Evolutionary conservation across 768 basidiomycete genomes (phyloP).

Genomic region (Suillus discolor): DNA sequence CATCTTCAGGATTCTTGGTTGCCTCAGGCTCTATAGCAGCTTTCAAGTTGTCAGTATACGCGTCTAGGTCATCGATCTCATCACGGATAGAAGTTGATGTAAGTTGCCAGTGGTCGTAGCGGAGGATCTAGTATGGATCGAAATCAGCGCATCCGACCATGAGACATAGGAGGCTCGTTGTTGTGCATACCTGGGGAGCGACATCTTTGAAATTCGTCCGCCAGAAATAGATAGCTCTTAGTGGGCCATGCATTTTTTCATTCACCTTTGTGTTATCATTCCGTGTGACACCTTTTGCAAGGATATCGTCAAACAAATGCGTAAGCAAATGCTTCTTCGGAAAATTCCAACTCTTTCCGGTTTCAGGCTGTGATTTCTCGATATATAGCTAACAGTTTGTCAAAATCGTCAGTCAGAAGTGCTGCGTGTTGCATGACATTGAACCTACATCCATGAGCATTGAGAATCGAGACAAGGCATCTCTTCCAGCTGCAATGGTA

Average conservation of each 20-base stretch:
- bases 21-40: not conserved
- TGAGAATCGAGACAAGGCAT: not conserved
- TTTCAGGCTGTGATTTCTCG: not conserved
- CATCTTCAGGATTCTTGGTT: not conserved
- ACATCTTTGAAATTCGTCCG: not conserved
- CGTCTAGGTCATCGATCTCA: not conserved
- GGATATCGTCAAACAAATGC: not conserved
- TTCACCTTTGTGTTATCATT: not conserved
- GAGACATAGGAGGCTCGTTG: not conserved
- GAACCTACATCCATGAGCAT: not conserved
- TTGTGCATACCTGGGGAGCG: not conserved
- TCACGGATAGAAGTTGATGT: not conserved
- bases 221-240: not conserved
- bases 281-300: not conserved
- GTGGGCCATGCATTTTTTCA: not conserved
- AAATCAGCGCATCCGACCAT: not conserved
- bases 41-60: not conserved
- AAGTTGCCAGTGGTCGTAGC: not conserved
- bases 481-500: not conserved
- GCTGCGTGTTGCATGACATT: not conserved
- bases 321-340: not conserved
- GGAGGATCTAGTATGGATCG: not conserved
- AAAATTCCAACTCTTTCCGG: not conserved
- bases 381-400: not conserved
- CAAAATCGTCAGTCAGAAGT: not conserved